phyloP scores from a whole-genome alignment of 75 land plant species.

The Picea glauca region DNA sequence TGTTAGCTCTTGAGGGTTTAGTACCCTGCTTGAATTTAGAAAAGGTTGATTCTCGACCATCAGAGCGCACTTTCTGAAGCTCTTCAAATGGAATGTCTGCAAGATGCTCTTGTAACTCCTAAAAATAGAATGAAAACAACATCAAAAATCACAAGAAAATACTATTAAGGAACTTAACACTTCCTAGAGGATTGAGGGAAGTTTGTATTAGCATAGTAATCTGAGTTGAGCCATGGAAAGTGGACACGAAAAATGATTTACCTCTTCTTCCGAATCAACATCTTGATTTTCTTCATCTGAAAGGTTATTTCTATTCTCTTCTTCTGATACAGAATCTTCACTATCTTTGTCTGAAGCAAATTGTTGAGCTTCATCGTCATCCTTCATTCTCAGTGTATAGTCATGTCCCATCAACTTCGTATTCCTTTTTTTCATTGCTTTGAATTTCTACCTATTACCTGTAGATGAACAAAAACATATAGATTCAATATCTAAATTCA shows the following conservation, averaged over 20 bases:
- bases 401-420: too few relatives aligned
- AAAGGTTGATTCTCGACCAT: slow-evolving; percentile 19
- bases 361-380: too few relatives aligned
- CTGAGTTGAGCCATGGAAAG: background rate
- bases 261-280: slow-evolving; percentile 7
- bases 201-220: background rate
- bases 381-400: too few relatives aligned
- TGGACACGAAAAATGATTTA: background rate
- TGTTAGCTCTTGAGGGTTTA: slow-evolving; percentile 12
- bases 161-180: background rate
- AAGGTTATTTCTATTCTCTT: background rate
- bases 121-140: background rate
- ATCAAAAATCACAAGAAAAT: background rate
- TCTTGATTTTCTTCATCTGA: slow-evolving; percentile 7
- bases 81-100: slow-evolving; percentile 43
- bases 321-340: background rate
- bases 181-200: background rate
- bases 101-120: slow-evolving; percentile 27
- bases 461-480: too few relatives aligned
- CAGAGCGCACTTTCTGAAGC: slow-evolving; percentile 32
- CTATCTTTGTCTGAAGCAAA: background rate
- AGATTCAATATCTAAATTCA: too few relatives aligned
- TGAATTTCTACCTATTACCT: too few relatives aligned
- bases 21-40: background rate
- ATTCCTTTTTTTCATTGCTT: too few relatives aligned